Conservation (phyloP, 2,329 filamentous ascomycete species). For the Neonectria magnoliae region DNA sequence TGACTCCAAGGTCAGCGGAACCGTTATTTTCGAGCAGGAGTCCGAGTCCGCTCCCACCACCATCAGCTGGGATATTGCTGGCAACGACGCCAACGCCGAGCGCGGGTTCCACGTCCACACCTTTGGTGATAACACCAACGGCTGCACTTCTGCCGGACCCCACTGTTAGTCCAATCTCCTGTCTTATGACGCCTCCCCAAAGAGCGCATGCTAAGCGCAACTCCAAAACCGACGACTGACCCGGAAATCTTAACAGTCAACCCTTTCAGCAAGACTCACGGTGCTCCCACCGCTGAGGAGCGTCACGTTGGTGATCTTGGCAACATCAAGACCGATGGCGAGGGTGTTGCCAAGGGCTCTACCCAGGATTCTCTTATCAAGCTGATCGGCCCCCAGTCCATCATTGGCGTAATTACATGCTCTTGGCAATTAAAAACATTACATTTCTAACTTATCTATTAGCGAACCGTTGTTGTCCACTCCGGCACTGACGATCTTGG, state of each 20-base stretch:
- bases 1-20: slow-evolving; percentile 95
- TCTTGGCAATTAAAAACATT: background rate
- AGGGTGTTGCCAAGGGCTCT: slow-evolving; percentile 89
- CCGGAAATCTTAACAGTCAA: slow-evolving; percentile 75
- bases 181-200: background rate
- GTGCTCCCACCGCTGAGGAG: slow-evolving; percentile 81
- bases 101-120: slow-evolving; percentile 99
- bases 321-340: slow-evolving; percentile 94
- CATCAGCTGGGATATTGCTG: slow-evolving; percentile 90
- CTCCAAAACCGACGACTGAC: slow-evolving; percentile 22
- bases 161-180: slow-evolving; percentile 76
- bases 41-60: slow-evolving; percentile 84
- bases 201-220: background rate
- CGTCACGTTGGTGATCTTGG: slow-evolving; percentile 98
- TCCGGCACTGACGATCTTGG: slow-evolving; percentile 96
- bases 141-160: slow-evolving; percentile 97
- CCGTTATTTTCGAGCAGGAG: slow-evolving; percentile 93
- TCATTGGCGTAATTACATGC: slow-evolving; percentile 79
- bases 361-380: slow-evolving; percentile 86
- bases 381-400: slow-evolving; percentile 94
- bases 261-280: slow-evolving; percentile 92
- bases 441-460: slow-evolving; percentile 21
- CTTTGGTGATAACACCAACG: slow-evolving; percentile 99
- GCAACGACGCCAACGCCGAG: slow-evolving; percentile 94
- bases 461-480: slow-evolving; percentile 96